Conservation (phyloP, 176 grass and related monocot species). For the Musa troglodytarum region DNA sequence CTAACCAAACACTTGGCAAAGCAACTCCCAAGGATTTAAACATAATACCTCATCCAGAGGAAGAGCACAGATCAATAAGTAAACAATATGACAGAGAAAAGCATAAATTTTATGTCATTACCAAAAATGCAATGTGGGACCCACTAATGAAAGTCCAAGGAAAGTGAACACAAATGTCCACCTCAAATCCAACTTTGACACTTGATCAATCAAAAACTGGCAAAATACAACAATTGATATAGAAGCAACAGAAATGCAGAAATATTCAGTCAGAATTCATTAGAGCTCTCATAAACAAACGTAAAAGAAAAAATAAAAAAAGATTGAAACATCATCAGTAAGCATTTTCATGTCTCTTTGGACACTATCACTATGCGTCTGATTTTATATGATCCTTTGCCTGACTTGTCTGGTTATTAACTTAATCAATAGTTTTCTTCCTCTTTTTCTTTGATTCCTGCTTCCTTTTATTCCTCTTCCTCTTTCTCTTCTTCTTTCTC, state of each 20-base stretch:
- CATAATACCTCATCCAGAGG: not conserved
- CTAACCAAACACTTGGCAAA: not conserved
- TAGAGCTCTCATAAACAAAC: not conserved
- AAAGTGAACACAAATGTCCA: conserved; percentile 78
- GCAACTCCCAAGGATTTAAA: not conserved
- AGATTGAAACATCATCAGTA: not conserved
- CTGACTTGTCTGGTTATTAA: not conserved
- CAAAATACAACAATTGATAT: not conserved
- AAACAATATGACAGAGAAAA: not conserved
- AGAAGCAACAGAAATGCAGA: not conserved
- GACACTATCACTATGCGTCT: not conserved
- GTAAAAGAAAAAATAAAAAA: not conserved
- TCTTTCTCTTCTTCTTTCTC: too few species aligned
- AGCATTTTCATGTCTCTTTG: not conserved
- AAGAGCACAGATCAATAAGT: not conserved
- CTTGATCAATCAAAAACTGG: conserved; percentile 34
- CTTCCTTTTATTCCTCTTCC: too few species aligned
- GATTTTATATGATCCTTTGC: not conserved
- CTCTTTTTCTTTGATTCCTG: too few species aligned
- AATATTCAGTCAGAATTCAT: not conserved
- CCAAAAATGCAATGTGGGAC: conserved; percentile 71
- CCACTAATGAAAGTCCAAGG: conserved; percentile 63
- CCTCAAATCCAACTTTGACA: conserved; percentile 55
- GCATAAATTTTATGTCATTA: conserved; percentile 18
- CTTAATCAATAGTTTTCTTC: not conserved